A percentile compares a stretch with the other conserved stretches of the same genome.
Evolutionary conservation across 768 basidiomycete genomes (phyloP).

Genomic region (Rhizopogon vesiculosus): DNA sequence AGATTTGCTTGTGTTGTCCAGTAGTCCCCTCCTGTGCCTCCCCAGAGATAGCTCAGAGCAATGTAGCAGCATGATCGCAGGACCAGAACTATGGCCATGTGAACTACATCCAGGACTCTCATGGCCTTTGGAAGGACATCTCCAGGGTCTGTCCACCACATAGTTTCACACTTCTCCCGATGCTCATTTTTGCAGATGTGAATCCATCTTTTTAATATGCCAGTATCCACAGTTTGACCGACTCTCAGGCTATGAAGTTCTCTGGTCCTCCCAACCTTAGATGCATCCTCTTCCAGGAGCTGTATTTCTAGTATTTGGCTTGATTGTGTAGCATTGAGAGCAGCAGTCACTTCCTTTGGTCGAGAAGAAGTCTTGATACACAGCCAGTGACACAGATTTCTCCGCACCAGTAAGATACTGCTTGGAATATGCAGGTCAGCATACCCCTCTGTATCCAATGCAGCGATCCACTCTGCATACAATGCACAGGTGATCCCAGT

Average conservation of each 20-base stretch:
- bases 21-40: slow-evolving; percentile 1
- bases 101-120: slow-evolving; percentile 1
- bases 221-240: not conserved
- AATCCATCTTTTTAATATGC: slow-evolving; percentile 5
- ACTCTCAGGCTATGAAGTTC: slow-evolving; percentile 6
- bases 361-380: not conserved
- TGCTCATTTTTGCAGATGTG: not conserved
- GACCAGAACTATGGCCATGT: slow-evolving; percentile 1
- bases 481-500: not conserved
- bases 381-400: not conserved
- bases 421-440: too few relatives aligned
- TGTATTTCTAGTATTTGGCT: not conserved
- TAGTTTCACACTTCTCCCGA: not conserved
- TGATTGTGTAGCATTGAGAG: too few relatives aligned
- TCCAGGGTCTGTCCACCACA: not conserved
- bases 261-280: not conserved
- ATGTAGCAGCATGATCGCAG: slow-evolving; percentile 1
- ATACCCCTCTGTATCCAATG: too few relatives aligned
- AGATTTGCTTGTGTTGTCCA: slow-evolving; percentile 3
- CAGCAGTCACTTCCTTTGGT: too few relatives aligned
- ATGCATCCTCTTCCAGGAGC: slow-evolving; percentile 2
- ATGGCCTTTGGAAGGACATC: not conserved
- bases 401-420: too few relatives aligned
- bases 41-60: slow-evolving; percentile 7
- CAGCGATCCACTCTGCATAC: not conserved